Evolutionary conservation across 805 yeast species (phyloP).

Genomic region (Kuraishia piskuri): DNA sequence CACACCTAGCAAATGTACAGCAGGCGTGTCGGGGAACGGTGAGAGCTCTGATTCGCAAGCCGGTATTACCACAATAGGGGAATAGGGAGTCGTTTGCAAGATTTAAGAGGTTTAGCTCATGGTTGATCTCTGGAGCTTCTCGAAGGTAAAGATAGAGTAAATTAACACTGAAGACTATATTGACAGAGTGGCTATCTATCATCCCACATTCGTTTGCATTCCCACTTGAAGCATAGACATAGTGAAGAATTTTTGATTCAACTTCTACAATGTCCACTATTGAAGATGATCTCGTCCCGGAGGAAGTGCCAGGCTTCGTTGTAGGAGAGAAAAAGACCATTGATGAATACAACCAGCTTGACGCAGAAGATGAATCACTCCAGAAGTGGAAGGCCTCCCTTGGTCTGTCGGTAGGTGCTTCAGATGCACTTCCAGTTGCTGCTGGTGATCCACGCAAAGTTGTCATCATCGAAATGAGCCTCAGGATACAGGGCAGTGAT

Average conservation of each 20-base stretch:
- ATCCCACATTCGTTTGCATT: neutral
- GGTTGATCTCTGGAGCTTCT: too few relatives aligned
- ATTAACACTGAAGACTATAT: too few relatives aligned
- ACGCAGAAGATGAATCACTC: conserved; percentile 84
- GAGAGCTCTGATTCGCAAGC: neutral
- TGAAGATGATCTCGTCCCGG: conserved; percentile 54
- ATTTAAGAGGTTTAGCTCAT: too few relatives aligned
- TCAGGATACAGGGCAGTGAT: conserved; percentile 55
- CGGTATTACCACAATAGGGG: too few relatives aligned
- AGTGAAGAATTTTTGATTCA: too few relatives aligned
- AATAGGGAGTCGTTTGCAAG: too few relatives aligned
- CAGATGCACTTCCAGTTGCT: conserved; percentile 47
- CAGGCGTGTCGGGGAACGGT: neutral
- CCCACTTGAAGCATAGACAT: neutral
- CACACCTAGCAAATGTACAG: neutral
- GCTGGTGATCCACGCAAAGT: conserved; percentile 71
- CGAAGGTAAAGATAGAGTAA: too few relatives aligned
- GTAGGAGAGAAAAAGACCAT: conserved; percentile 69
- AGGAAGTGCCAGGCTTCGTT: conserved; percentile 53
- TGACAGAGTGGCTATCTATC: neutral
- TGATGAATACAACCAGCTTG: conserved; percentile 73
- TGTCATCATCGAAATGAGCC: conserved; percentile 69
- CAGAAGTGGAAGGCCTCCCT: conserved; percentile 88
- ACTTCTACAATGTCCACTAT: neutral
- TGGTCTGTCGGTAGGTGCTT: conserved; percentile 57